Conservation (phyloP, 805 yeast genomes). For the Schizosaccharomyces osmophilus region DNA sequence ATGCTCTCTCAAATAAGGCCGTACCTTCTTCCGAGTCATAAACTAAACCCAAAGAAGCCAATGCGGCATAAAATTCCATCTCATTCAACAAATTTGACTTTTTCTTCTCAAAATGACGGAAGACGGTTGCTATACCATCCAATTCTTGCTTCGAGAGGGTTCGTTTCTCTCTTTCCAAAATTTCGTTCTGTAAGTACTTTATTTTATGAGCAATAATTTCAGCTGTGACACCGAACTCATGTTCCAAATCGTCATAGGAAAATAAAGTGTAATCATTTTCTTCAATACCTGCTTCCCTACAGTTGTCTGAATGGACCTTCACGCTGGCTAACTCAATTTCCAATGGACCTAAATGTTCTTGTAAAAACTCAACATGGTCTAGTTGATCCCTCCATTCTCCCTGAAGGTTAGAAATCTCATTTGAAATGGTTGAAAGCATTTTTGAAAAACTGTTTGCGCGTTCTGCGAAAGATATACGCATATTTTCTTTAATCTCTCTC, state of each 20-base stretch:
- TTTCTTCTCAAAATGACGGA: slow-evolving; percentile 19
- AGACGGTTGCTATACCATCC: slow-evolving; percentile 22
- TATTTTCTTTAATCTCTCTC: slow-evolving; percentile 13
- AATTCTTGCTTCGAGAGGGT: slow-evolving; percentile 17
- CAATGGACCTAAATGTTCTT: slow-evolving; percentile 17
- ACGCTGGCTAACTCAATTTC: slow-evolving; percentile 13
- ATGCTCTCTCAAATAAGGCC: slow-evolving; percentile 16
- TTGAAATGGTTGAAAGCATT: slow-evolving; percentile 11
- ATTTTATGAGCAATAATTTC: slow-evolving; percentile 18
- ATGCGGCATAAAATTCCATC: slow-evolving; percentile 21
- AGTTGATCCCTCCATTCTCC: slow-evolving; percentile 19
- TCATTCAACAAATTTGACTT: slow-evolving; percentile 18
- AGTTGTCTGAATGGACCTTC: slow-evolving; percentile 10
- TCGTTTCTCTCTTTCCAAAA: slow-evolving; percentile 15
- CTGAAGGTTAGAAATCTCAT: slow-evolving; percentile 8
- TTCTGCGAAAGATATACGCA: slow-evolving; percentile 14
- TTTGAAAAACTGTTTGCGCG: slow-evolving; percentile 14
- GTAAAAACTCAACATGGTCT: slow-evolving; percentile 14
- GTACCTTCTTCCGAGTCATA: slow-evolving; percentile 14
- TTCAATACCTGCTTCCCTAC: slow-evolving; percentile 16
- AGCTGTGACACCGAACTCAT: slow-evolving; percentile 17
- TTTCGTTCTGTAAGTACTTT: slow-evolving; percentile 20
- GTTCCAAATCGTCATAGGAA: slow-evolving; percentile 18
- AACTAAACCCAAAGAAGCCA: slow-evolving; percentile 20
- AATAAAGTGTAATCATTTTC: slow-evolving; percentile 17